Evolutionary conservation across 345 rosid genomes (phyloP).

Genomic region (Eucalyptus grandis): DNA sequence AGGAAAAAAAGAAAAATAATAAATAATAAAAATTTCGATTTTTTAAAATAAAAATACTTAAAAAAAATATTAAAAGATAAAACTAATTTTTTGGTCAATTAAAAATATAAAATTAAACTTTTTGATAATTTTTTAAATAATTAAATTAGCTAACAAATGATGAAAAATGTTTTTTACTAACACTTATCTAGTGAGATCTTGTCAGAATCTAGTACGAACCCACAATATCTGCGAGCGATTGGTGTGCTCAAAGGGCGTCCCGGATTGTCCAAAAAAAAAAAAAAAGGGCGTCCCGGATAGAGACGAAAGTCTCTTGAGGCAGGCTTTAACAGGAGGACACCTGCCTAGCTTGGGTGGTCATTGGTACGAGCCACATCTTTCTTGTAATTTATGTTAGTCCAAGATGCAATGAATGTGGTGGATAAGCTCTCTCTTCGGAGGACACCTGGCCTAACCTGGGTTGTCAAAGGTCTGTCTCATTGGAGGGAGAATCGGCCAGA

Average conservation of each 20-base stretch:
- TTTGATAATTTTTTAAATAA: too few species aligned
- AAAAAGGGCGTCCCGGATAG: not conserved
- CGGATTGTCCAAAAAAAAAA: too few species aligned
- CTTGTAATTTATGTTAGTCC: not conserved
- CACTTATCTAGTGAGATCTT: not conserved
- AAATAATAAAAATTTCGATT: too few species aligned
- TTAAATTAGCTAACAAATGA: too few species aligned
- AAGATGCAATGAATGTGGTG: not conserved
- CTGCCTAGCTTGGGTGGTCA: not conserved
- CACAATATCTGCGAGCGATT: not conserved
- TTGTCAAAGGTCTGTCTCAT: too few species aligned
- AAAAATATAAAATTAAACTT: too few species aligned
- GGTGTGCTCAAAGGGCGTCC: not conserved
- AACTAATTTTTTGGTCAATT: too few species aligned
- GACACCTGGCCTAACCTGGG: not conserved
- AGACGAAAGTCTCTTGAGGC: not conserved
- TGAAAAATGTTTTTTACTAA: too few species aligned
- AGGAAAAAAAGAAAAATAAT: too few species aligned
- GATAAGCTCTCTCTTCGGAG: not conserved
- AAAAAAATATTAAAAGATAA: too few species aligned
- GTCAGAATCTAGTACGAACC: not conserved
- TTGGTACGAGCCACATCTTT: not conserved
- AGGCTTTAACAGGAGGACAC: not conserved
- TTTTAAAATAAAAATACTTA: too few species aligned
- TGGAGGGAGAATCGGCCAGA: not conserved